Evolutionary conservation across 306 rosid species (phyloP).

Genomic region (Rosa lucieae): DNA sequence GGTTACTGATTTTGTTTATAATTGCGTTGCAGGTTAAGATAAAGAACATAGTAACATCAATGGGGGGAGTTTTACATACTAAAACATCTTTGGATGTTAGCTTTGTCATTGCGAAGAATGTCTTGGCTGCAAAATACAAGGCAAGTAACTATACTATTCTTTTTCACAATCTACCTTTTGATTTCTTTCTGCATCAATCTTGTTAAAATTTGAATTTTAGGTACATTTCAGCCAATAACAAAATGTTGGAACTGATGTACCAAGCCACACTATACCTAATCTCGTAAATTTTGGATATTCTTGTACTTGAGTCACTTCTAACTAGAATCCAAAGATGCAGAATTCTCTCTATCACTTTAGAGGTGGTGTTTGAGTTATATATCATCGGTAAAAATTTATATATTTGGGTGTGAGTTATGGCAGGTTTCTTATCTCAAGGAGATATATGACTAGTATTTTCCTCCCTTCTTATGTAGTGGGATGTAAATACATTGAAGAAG

Average conservation of each 20-base stretch:
- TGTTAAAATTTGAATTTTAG: background rate
- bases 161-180: background rate
- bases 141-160: constrained; percentile 36
- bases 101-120: constrained; percentile 83
- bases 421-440: constrained; percentile 13
- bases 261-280: background rate
- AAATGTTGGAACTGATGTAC: background rate
- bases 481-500: constrained; percentile 81
- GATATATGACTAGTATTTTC: constrained; percentile 22
- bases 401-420: constrained; percentile 5
- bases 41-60: constrained; percentile 66
- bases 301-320: background rate
- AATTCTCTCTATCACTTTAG: constrained; percentile 10
- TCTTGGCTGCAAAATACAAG: constrained; percentile 92
- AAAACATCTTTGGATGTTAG: constrained; percentile 69
- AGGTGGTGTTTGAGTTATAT: constrained; percentile 6
- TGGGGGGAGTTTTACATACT: constrained; percentile 79
- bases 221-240: background rate
- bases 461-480: constrained; percentile 71
- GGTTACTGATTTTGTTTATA: background rate
- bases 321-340: background rate
- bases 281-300: background rate
- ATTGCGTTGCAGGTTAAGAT: constrained; percentile 58
- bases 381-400: constrained; percentile 1
- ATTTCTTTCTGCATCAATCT: background rate